These are phyloP conservation scores for Agaricus sinodeliciosus DNA, from an alignment of 768 basidiomycete genomes.

Conservation along the genomic window DNA sequence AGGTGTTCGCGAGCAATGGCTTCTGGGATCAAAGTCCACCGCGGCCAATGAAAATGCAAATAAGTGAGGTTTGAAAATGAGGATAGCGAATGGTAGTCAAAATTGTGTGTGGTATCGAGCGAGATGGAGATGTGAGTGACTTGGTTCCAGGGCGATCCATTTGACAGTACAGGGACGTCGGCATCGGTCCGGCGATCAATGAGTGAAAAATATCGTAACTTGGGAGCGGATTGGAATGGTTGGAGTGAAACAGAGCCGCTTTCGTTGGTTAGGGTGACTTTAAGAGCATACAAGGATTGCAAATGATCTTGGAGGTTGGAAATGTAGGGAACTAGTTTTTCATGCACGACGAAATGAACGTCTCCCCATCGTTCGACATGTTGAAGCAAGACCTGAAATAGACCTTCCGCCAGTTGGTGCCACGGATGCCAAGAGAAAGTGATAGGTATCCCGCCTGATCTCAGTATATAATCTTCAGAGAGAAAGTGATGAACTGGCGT, in stretches of 20 bases:
- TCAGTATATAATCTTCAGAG: background rate
- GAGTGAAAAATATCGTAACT: background rate
- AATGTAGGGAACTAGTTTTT: background rate
- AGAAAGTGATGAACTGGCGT: background rate
- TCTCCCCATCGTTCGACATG: conserved; percentile 4
- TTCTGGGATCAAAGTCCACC: background rate
- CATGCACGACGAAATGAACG: background rate
- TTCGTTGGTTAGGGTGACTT: background rate
- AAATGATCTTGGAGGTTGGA: background rate
- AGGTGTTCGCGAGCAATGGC: background rate
- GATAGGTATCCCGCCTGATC: background rate
- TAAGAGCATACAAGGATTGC: background rate
- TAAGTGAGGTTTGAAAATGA: background rate
- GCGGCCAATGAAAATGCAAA: too few species aligned
- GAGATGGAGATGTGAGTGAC: background rate
- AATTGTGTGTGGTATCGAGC: background rate
- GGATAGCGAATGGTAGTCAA: background rate
- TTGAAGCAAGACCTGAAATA: background rate
- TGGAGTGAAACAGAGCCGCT: too few species aligned
- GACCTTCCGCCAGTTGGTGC: background rate
- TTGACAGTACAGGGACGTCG: background rate
- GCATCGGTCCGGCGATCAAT: background rate
- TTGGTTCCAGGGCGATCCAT: background rate
- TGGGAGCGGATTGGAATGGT: background rate
- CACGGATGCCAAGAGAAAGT: background rate